phyloP scores from a whole-genome alignment of 1,284 basidiomycete genomes.

The Cutaneotrichosporon daszewskae region DNA sequence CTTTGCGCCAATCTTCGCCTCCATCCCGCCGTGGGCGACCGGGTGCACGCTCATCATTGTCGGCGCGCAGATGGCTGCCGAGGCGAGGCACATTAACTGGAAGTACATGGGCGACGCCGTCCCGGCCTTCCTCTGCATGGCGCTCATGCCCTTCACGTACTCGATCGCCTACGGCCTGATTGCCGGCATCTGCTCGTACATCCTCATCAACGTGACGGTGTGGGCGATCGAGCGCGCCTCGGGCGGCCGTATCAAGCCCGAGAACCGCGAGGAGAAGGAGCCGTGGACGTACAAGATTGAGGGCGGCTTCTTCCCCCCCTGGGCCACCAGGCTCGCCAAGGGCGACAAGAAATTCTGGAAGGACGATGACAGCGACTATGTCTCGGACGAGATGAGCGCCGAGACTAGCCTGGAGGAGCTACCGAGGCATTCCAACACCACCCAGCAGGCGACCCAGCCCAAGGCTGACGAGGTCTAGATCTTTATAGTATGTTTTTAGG shows the following conservation, averaged over 20 bases:
- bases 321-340: conserved; percentile 8
- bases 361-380: conserved; percentile 10
- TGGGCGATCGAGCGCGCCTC: conserved; percentile 12
- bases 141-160: conserved; percentile 68
- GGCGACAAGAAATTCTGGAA: conserved; percentile 17
- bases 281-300: conserved; percentile 17
- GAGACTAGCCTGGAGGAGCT: too few relatives aligned
- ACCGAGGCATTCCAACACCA: too few relatives aligned
- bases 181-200: conserved; percentile 17
- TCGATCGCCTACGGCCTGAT: conserved; percentile 22
- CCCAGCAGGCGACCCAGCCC: too few relatives aligned
- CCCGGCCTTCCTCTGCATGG: conserved; percentile 71
- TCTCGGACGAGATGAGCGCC: too few relatives aligned
- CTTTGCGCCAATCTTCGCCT: conserved; percentile 84
- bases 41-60: conserved; percentile 81
- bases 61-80: conserved; percentile 82
- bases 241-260: conserved; percentile 8
- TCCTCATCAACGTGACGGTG: conserved; percentile 15
- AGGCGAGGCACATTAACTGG: conserved; percentile 83
- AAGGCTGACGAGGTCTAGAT: too few relatives aligned
- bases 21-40: conserved; percentile 81
- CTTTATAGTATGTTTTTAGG: too few relatives aligned
- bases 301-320: conserved; percentile 18
- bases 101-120: conserved; percentile 77
- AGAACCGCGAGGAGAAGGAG: conserved; percentile 20